Base-by-base conservation (phyloP, 2,329 filamentous ascomycete species). In the Dactylellina haptotyla region DNA sequence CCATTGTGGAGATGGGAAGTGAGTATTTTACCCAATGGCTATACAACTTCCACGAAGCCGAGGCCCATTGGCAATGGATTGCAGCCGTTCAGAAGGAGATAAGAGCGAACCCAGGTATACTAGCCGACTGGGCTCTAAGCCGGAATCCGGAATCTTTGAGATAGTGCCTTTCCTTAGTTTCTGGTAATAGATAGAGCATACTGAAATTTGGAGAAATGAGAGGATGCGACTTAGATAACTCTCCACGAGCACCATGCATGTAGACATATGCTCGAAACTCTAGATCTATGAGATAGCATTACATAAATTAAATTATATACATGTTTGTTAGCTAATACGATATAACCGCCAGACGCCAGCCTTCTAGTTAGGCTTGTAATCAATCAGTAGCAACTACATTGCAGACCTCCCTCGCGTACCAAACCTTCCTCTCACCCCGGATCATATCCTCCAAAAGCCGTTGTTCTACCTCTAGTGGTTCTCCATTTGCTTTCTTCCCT, bases 371-470 rank as follows among this genome's bases (percentile, higher is more conserved):
- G n/a, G n/a, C n/a, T 32, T 28, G 39, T 23, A 56, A 41, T 59
- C 41, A 48, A 79, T 89, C 87, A 66, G 80, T 80, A 20, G 88
- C 87, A 71, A 82, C 81, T 76, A 90, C 79, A 54, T 85, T 78
- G 76, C 84, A 88, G 50, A 86, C 84, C 77, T 85, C 83, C 76
- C 87, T 83, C 26, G 85, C 85, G 80, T 89, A 87, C 88, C 88
- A 90, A 32, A 89, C 86, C 75, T 87, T 82, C 78, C 88, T 84
- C 80, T 89, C 86, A n/a, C 69, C 69, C 30, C 69, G 48, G 79
- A 84, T 85, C 6, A 83, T 83, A 1, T 87, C 87, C 23, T 89
- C 80, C 75, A 86, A 82, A 1, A 85, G 76, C 39, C 77, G 69
- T 50, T 71, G 72, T 70, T 77, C 78, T 32, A 78, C 75, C 71